Conservation (phyloP, 2,329 filamentous ascomycete species). For the Verticillium albo-atrum region DNA sequence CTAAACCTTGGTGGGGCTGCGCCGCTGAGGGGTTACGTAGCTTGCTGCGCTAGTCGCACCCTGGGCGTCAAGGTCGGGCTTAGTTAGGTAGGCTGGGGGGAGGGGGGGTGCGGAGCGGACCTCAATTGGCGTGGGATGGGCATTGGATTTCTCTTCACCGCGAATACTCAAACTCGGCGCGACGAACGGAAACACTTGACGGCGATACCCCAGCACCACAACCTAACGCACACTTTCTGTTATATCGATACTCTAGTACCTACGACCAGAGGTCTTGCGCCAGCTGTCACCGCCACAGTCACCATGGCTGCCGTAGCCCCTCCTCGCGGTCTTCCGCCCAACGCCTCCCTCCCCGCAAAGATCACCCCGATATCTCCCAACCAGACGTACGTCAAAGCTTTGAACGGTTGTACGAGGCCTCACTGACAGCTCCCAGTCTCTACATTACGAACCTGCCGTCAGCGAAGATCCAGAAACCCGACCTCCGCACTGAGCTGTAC, state of each 20-base stretch:
- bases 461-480: constrained; percentile 83
- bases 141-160: background rate
- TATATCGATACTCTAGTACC: background rate
- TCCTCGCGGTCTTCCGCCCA: constrained; percentile 32
- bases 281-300: constrained; percentile 4
- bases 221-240: background rate
- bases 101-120: background rate
- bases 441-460: constrained; percentile 85
- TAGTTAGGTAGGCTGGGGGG: no score
- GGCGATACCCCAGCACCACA: background rate
- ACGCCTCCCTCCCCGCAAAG: constrained; percentile 41
- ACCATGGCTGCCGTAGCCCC: constrained; percentile 32
- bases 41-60: background rate
- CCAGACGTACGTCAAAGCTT: constrained; percentile 58
- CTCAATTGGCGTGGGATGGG: background rate
- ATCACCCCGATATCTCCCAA: constrained; percentile 60
- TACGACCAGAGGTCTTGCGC: background rate
- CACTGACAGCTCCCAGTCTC: constrained; percentile 47
- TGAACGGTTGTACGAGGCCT: background rate
- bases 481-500: constrained; percentile 83
- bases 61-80: background rate
- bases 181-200: background rate
- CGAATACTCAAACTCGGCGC: background rate
- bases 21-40: background rate
- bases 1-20: background rate